Evolutionary conservation across 768 basidiomycete species (phyloP), one percentile per base, ranked within the genome.

Genomic region (Exidia glandulosa): DNA sequence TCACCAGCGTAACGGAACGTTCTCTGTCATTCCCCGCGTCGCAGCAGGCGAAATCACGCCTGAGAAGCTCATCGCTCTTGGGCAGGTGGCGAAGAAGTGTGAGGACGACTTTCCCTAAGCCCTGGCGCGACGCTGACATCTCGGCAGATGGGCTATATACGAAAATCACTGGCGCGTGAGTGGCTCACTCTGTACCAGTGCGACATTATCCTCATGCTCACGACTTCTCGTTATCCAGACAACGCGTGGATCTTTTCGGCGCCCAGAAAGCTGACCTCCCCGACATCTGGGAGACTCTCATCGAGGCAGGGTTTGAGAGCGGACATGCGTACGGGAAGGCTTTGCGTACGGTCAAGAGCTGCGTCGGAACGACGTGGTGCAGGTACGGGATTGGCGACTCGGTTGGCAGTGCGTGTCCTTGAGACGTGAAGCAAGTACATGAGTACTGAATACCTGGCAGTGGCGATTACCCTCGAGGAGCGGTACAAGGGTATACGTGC

Each of bases 321-420:
- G 87, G 87, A 1, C 86, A 88, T 65, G 88, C 84, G 0, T 88
- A 88, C 66, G 87, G 86, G 61, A 81, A 81, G 65, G 76, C 79
- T 10, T 71, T 88, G 36, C 76, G 87, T n/a, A 87, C 86, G 0
- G 86, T 90, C 57, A 88, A 90, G 71, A 82, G 81, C 0, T 88
- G 88, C 65, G 87, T 90, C 54, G 86, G 86, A n/a, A 82, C 81
- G 10, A 59, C 62, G 23, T 58, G 56, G 84, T 86, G 84, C 64
- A 80, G 85, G 13, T 88, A 81, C 63, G 87, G 87, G 2, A 74
- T 88, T 9, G 86, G 86, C 7, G 87, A 90, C 67, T 84, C 85
- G 2, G 87, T 90, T 31, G 84, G 85, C 25, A 60, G 76, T 77
- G 60, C 58, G 72, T 63, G 14, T 23, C 14, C 32, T 7, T 61